Evolutionary conservation across 1,284 basidiomycete species (phyloP), one percentile per base, ranked within the genome.

Genomic region (Marasmius sp.): DNA sequence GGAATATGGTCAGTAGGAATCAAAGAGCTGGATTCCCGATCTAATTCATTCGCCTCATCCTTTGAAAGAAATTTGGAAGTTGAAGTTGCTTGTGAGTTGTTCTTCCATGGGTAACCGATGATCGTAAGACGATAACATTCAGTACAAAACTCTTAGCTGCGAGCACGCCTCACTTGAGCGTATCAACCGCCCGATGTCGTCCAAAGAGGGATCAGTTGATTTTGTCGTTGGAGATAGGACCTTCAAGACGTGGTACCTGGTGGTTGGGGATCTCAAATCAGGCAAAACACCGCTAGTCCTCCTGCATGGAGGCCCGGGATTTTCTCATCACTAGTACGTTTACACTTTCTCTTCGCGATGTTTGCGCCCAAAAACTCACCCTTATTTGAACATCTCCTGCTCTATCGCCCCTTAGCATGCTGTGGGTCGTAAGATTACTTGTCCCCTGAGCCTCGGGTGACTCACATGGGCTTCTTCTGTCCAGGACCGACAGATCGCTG

Each of bases 231-330:
- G 70, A 11, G 70, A 66, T 20, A 74, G 75, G 66, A 67, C 69
- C 3, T 79, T 71, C 70, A 69, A 77, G 60, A 81, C 79, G 6
- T 79, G 75, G 72, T 79, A 78, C 72, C 75, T 72, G 60, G 56
- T 78, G 55, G 67, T 72, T 54, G 78, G 79, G 37, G 68, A 77
- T 49, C 72, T 80, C 7, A n/a, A 47, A 16, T 53, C 38, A 33
- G 36, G 48, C 12, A 22, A 52, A 20, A 62, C 63, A 11, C 78
- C 80, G 7, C 70, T 81, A 47, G 70, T 80, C 49, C 67, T 72
- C 3, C 68, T 80, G 12, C 78, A 80, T 57, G 77, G 78, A 2
- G 79, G 79, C n/a, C 79, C 79, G 14, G 79, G 78, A 1, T 50
- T 57, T 11, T 33, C 72, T 12, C 71, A 79, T 50, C 53, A 61